These are phyloP conservation scores for Lachnellula arida DNA, from an alignment of 2,329 filamentous ascomycete genomes.

Conservation along the genomic window DNA sequence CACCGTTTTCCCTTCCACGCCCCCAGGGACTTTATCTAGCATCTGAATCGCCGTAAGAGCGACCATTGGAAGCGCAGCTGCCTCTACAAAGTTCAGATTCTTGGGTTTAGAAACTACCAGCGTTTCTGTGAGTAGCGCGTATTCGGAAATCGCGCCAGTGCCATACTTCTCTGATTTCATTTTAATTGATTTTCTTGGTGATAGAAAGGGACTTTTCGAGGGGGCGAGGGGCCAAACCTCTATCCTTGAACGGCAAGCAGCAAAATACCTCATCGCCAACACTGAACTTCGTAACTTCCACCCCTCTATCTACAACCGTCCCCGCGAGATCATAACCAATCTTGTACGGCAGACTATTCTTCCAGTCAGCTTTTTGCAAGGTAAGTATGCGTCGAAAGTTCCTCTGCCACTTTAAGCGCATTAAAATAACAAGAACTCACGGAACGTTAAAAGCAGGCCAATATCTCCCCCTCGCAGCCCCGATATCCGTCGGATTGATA, in stretches of 20 bases:
- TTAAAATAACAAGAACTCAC: not conserved
- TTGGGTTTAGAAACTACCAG: constrained; percentile 35
- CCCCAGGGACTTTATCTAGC: constrained; percentile 32
- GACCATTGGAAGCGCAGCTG: constrained; percentile 36
- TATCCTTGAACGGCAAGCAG: constrained; percentile 26
- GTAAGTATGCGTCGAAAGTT: too few species aligned
- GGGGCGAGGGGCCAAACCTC: not conserved
- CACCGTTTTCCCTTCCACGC: constrained; percentile 35
- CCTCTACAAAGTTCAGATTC: constrained; percentile 35
- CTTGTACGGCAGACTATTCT: constrained; percentile 36
- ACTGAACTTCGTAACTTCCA: constrained; percentile 30
- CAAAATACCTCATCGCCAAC: constrained; percentile 35
- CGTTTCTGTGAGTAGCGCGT: constrained; percentile 20
- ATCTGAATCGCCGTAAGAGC: constrained; percentile 36
- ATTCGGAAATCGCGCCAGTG: constrained; percentile 23
- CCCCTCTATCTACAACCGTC: constrained; percentile 33
- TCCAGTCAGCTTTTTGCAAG: too few species aligned
- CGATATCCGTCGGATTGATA: constrained; percentile 40
- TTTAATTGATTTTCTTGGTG: not conserved
- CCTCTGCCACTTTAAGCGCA: too few species aligned
- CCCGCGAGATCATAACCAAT: constrained; percentile 40
- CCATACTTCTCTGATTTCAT: not conserved
- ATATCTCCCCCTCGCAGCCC: constrained; percentile 30
- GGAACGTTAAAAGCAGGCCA: not conserved
- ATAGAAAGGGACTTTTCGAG: not conserved